Evolutionary conservation across 2,329 filamentous ascomycete species (phyloP), one percentile per base, ranked within the genome.

Genomic region (Aureobasidium sp.): DNA sequence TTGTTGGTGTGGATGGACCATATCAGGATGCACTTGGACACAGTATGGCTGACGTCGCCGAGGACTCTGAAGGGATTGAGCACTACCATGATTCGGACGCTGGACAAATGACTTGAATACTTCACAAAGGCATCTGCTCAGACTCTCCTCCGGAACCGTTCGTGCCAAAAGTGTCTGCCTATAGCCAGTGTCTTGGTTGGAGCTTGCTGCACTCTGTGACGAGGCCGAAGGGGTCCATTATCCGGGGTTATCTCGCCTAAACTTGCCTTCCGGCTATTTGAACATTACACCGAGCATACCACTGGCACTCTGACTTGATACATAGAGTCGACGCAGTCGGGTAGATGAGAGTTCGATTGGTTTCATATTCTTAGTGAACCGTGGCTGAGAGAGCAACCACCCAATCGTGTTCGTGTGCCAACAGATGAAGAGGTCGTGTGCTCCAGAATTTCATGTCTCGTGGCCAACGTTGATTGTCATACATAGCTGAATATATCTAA

Each of bases 21-120:
- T 62, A 64, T 68, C 64, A 60, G 67, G 63, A 63, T 69, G 74
- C 87, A 85, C 82, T 96, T 97, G 62, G 91, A 94, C 53, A 86
- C 80, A 49, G 90, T 84, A 73, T 97, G 93, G 70, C 89, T 90
- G 69, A 93, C 76, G 74, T 97, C 93, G 72, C 85, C 93, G 69
- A 91, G 74, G 70, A 95, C 83, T 17, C 57, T 17, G 42, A 61
- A 61, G 1, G 57, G 57, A 34, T 61, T 61, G 29, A 59, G 42
- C 47, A 51, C 22, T 22, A 44, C 20, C 55, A 59, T 59, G 17
- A 42, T 51, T 27, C 11, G 15, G n/a, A n/a, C 52, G 34, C 25
- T 27, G 39, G 2, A 9, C 6, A n/a, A 31, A 17, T 17, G 25
- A 34, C 9, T 34, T 34, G 31, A 3, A 15, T 34, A 27, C 3